A percentile compares a stretch with the other conserved stretches of the same genome.
These are phyloP conservation scores for Boeremia exigua DNA, from an alignment of 2,329 filamentous ascomycete species.

Conservation along the genomic window DNA sequence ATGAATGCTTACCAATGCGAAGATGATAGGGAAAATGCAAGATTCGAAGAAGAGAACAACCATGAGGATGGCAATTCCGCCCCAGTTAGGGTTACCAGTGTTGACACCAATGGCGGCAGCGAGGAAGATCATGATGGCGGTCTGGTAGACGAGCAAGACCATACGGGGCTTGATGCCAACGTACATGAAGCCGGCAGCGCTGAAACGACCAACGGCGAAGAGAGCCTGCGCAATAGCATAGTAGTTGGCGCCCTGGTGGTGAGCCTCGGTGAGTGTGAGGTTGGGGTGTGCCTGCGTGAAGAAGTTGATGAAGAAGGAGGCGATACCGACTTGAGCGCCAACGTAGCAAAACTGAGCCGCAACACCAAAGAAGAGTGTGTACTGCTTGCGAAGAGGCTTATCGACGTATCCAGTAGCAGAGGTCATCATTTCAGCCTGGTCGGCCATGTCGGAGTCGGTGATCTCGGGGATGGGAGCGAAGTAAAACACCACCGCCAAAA, in stretches of 20 bases:
- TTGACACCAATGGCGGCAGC: slow-evolving; percentile 41
- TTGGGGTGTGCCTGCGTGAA: slow-evolving; percentile 44
- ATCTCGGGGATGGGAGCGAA: slow-evolving; percentile 71
- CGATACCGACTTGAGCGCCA: slow-evolving; percentile 61
- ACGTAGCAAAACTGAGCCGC: slow-evolving; percentile 62
- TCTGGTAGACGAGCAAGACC: slow-evolving; percentile 46
- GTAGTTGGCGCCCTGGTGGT: slow-evolving; percentile 46
- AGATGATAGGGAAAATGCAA: slow-evolving; percentile 50
- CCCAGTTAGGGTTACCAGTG: slow-evolving; percentile 46
- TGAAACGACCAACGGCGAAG: slow-evolving; percentile 47
- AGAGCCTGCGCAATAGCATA: slow-evolving; percentile 48
- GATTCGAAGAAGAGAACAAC: slow-evolving; percentile 49
- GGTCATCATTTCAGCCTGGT: slow-evolving; percentile 42
- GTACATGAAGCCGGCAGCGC: slow-evolving; percentile 48
- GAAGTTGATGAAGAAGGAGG: slow-evolving; percentile 54
- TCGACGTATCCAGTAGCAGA: slow-evolving; percentile 60
- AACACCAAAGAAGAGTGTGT: slow-evolving; percentile 46
- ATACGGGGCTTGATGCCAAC: slow-evolving; percentile 42
- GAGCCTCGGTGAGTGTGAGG: slow-evolving; percentile 28
- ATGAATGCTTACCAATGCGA: slow-evolving; percentile 29
- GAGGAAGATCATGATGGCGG: slow-evolving; percentile 47
- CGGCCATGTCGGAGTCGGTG: slow-evolving; percentile 70
- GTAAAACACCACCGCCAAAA: slow-evolving; percentile 71
- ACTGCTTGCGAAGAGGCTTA: slow-evolving; percentile 70
- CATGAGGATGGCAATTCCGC: slow-evolving; percentile 46